These are phyloP conservation scores for Simplicillium sp. DNA, from an alignment of 2,329 filamentous ascomycete species.

Conservation along the genomic window DNA sequence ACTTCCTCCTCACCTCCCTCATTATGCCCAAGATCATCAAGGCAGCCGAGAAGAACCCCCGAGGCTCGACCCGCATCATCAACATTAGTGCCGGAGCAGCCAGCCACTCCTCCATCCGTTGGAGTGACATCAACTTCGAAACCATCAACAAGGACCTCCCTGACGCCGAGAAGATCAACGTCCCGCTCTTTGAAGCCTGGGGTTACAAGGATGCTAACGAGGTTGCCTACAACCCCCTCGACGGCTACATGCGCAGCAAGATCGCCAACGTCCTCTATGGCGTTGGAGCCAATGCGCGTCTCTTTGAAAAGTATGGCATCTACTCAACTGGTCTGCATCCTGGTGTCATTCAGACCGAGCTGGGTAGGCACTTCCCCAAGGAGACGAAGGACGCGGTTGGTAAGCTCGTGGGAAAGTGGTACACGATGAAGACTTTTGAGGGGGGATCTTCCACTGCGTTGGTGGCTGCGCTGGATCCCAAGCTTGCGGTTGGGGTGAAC, in stretches of 20 bases:
- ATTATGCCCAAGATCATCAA: slow-evolving; percentile 24
- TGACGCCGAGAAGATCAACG: slow-evolving; percentile 9
- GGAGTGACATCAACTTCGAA: slow-evolving; percentile 32
- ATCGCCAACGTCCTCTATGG: slow-evolving; percentile 18
- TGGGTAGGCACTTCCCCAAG: slow-evolving; percentile 12
- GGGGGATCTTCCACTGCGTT: slow-evolving; percentile 19
- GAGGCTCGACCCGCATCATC: slow-evolving; percentile 25
- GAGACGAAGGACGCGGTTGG: slow-evolving; percentile 10
- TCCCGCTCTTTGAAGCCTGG: slow-evolving; percentile 7
- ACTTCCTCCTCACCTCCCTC: slow-evolving; percentile 25
- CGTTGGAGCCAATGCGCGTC: slow-evolving; percentile 12
- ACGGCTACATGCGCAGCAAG: slow-evolving; percentile 18
- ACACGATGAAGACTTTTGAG: slow-evolving; percentile 15
- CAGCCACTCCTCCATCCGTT: slow-evolving; percentile 25
- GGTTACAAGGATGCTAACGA: slow-evolving; percentile 10
- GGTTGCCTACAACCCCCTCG: slow-evolving; percentile 12
- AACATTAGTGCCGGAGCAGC: slow-evolving; percentile 33
- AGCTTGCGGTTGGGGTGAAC: slow-evolving; percentile 6
- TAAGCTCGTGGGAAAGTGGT: slow-evolving; percentile 5
- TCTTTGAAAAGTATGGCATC: slow-evolving; percentile 21
- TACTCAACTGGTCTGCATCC: slow-evolving; percentile 20
- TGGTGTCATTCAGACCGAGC: slow-evolving; percentile 22
- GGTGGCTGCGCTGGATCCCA: slow-evolving; percentile 22
- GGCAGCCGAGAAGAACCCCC: slow-evolving; percentile 14
- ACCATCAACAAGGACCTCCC: slow-evolving; percentile 16